Conservation (phyloP, 164 flowering plant species). For the Magnolia kwangsiensis region DNA sequence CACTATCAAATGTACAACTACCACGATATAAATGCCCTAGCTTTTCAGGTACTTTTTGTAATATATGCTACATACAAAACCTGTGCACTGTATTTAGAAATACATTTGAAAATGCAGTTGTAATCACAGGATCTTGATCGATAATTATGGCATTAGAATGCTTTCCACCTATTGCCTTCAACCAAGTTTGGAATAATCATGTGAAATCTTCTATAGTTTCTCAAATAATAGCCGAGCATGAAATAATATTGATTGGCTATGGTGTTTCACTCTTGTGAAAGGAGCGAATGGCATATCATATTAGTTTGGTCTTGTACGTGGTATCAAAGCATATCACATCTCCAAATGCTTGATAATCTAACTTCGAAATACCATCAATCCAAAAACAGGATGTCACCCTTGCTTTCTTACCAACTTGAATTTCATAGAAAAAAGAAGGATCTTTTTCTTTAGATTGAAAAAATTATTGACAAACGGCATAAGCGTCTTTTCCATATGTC, state of each 20-base stretch:
- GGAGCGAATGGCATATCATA: constrained; percentile 78
- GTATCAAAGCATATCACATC: constrained; percentile 84
- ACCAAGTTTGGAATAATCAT: constrained; percentile 13
- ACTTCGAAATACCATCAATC: too few relatives aligned
- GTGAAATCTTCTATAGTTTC: constrained; percentile 4
- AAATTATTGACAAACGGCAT: too few relatives aligned
- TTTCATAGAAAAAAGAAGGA: too few relatives aligned
- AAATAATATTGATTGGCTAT: constrained; percentile 60
- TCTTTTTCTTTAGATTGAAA: too few relatives aligned
- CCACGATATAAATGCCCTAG: too few relatives aligned
- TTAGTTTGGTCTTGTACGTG: constrained; percentile 64
- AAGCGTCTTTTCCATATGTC: too few relatives aligned
- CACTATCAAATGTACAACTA: too few relatives aligned
- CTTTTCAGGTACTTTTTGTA: too few relatives aligned
- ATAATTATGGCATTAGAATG: constrained; percentile 14
- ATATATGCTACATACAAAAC: too few relatives aligned
- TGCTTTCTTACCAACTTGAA: too few relatives aligned
- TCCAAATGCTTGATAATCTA: constrained; percentile 37
- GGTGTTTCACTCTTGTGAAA: constrained; percentile 80
- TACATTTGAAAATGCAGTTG: constrained; percentile 5
- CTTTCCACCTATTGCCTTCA: constrained; percentile 12
- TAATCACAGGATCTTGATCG: constrained; percentile 5
- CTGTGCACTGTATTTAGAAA: constrained; percentile 1
- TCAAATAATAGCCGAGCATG: background rate
- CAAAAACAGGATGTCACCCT: too few relatives aligned